phyloP scores from a whole-genome alignment of 371 early-diverging fungal genomes.

The Coemansia sp. region DNA sequence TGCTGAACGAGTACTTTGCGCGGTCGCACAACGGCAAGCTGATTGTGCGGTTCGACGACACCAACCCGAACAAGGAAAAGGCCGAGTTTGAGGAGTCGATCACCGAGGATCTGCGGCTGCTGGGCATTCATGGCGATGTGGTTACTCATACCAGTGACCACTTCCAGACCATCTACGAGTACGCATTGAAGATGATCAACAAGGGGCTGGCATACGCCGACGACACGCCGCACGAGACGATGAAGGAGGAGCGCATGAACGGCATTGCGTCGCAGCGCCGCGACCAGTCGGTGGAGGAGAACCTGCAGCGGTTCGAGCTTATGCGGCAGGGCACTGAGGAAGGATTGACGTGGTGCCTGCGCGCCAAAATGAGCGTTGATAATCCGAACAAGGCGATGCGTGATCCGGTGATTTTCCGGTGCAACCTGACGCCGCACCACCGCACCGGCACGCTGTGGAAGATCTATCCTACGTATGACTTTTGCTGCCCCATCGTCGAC shows the following conservation, averaged over 20 bases:
- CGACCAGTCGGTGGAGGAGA: constrained; percentile 86
- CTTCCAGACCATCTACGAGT: constrained; percentile 89
- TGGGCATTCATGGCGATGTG: constrained; percentile 83
- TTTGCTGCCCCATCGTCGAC: constrained; percentile 99
- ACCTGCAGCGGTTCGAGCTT: constrained; percentile 88
- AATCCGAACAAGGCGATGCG: constrained; percentile 96
- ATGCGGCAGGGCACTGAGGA: constrained; percentile 90
- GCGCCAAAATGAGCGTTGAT: constrained; percentile 98
- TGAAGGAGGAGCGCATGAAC: constrained; percentile 91
- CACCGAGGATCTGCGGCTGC: constrained; percentile 83
- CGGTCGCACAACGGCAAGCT: constrained; percentile 88
- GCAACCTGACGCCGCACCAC: constrained; percentile 93
- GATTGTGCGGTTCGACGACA: constrained; percentile 99
- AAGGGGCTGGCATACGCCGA: constrained; percentile 97
- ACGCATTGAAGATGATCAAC: constrained; percentile 87
- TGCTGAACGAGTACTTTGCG: constrained; percentile 98
- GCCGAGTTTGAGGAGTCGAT: constrained; percentile 93
- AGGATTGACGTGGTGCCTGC: constrained; percentile 85
- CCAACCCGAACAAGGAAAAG: constrained; percentile 99
- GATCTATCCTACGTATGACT: constrained; percentile 99
- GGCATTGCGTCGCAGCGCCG: constrained; percentile 90
- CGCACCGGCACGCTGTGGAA: constrained; percentile 91
- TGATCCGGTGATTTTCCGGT: constrained; percentile 99
- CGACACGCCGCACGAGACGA: constrained; percentile 79
- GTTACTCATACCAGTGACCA: constrained; percentile 94